phyloP scores from a whole-genome alignment of 1,284 basidiomycete species.

The Puccinia sorghi region DNA sequence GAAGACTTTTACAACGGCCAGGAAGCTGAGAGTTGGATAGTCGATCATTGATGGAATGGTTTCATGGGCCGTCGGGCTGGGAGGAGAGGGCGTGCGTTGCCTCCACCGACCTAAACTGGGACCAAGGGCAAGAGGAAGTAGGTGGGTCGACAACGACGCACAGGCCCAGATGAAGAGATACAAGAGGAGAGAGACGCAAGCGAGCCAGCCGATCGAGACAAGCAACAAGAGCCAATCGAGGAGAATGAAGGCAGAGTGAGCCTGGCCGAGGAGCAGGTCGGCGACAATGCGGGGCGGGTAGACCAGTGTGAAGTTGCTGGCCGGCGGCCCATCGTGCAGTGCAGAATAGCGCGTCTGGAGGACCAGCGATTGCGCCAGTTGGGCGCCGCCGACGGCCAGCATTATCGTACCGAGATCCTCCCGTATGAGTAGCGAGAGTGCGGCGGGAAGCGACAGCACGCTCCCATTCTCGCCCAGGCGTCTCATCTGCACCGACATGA shows the following conservation, averaged over 20 bases:
- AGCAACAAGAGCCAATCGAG: constrained; percentile 33
- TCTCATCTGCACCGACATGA: constrained; percentile 58
- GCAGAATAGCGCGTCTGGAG: neutral
- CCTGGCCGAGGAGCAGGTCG: constrained; percentile 17
- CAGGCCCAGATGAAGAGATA: neutral
- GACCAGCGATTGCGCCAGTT: constrained; percentile 10
- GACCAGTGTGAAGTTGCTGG: neutral
- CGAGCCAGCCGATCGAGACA: constrained; percentile 20
- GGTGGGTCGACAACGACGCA: neutral
- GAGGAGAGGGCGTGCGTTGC: neutral
- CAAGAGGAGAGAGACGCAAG: constrained; percentile 11
- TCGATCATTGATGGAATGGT: constrained; percentile 59
- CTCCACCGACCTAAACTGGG: too few species aligned
- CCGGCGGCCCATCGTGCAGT: neutral
- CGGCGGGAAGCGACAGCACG: constrained; percentile 18
- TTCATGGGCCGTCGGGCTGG: constrained; percentile 59
- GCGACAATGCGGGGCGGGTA: neutral
- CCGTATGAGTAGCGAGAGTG: neutral
- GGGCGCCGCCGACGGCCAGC: neutral
- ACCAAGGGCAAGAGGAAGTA: too few species aligned
- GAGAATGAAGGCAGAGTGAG: neutral
- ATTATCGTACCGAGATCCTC: neutral
- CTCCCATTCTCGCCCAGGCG: neutral
- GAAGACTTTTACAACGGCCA: constrained; percentile 66
- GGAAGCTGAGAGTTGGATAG: constrained; percentile 61